Conservation (phyloP, 148 eudicot genomes). For the Rhododendron molle region DNA sequence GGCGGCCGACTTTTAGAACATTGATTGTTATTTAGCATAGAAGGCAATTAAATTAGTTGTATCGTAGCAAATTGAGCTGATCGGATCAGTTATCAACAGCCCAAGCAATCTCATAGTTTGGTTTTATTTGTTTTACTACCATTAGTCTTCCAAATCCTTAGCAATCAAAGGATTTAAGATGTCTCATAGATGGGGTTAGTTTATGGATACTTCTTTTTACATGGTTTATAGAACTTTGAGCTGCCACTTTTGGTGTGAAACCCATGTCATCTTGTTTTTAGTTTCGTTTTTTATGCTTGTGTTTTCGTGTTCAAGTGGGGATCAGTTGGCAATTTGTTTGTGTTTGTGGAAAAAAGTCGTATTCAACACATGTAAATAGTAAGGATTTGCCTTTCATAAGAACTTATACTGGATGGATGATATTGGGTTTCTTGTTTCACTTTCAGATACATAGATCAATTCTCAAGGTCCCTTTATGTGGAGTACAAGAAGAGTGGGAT, state of each 20-base stretch:
- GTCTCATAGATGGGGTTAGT: not conserved
- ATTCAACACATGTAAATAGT: not conserved
- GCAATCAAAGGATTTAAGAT: not conserved
- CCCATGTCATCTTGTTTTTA: not conserved
- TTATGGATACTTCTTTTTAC: not conserved
- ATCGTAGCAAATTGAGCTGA: not conserved
- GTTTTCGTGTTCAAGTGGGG: not conserved
- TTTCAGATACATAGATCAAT: conserved; percentile 63
- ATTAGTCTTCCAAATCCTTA: not conserved
- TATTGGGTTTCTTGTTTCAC: conserved; percentile 4
- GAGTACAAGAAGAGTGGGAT: conserved; percentile 74
- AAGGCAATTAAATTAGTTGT: not conserved
- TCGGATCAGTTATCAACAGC: not conserved
- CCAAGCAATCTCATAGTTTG: not conserved
- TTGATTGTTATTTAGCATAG: not conserved
- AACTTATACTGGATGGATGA: not conserved
- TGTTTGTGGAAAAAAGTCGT: not conserved
- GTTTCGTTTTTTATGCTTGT: not conserved
- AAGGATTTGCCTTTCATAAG: not conserved
- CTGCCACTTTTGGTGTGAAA: not conserved
- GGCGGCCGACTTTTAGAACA: not conserved
- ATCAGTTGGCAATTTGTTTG: not conserved
- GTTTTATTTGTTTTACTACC: not conserved
- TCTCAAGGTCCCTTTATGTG: conserved; percentile 61
- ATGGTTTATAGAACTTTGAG: not conserved